Evolutionary conservation across 73 alveolate species (phyloP).

Genomic region (Paramecium octaurelia): DNA sequence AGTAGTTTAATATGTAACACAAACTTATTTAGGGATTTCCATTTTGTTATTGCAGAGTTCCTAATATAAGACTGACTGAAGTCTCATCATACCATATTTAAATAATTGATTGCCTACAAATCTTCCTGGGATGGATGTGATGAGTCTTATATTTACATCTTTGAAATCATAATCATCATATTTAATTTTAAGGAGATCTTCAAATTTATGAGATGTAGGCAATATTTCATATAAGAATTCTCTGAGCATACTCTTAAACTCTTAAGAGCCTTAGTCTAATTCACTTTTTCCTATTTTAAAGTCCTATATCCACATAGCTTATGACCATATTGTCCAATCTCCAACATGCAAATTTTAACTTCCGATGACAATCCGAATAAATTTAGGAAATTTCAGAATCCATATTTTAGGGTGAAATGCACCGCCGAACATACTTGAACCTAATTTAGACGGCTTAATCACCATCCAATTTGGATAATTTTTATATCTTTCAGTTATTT

Average conservation of each 20-base stretch:
- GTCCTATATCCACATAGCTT: conserved; percentile 53
- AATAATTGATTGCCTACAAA: background rate
- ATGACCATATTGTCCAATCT: conserved; percentile 63
- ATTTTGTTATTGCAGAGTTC: background rate
- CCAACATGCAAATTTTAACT: conserved; percentile 61
- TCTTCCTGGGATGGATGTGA: conserved; percentile 55
- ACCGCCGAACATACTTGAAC: conserved; percentile 35
- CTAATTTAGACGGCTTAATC: conserved; percentile 44
- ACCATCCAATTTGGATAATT: conserved; percentile 53
- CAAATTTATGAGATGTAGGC: conserved; percentile 22
- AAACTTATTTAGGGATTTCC: background rate
- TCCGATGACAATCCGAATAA: conserved; percentile 56
- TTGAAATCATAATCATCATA: conserved; percentile 60
- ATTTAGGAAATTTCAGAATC: conserved; percentile 51
- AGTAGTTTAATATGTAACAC: conserved; percentile 51
- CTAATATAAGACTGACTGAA: background rate
- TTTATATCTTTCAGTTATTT: conserved; percentile 25
- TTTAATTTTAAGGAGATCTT: conserved; percentile 46
- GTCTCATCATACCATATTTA: conserved; percentile 42
- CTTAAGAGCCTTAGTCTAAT: conserved; percentile 30
- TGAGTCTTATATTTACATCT: conserved; percentile 46
- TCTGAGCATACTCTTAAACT: background rate
- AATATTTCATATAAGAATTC: conserved; percentile 32
- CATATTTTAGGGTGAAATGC: conserved; percentile 65
- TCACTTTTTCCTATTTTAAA: conserved; percentile 12